Base-by-base conservation (phyloP, 2,329 filamentous ascomycete species). In the Fusarium ramigenum region DNA sequence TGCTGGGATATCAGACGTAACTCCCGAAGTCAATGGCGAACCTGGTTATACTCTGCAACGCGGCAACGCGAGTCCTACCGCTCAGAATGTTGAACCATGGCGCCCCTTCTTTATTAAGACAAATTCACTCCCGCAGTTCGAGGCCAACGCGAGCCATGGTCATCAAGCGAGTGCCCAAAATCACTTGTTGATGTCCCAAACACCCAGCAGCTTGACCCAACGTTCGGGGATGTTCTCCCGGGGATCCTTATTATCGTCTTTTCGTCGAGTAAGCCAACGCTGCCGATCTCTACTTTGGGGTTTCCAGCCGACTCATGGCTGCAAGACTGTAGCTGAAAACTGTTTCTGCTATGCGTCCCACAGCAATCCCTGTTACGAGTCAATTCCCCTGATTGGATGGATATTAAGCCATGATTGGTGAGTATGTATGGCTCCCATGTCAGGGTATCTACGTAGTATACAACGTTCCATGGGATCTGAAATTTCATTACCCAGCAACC, bases 241-340 rank as follows among this genome's bases (percentile, higher is more conserved):
- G 56, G 53, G 60, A 69, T 74, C 63, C 49, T 65, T 57, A 66
- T 70, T 52, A 52, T 40, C 30, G 39, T 32, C 23, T 39, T 32
- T 58, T 60, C 52, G 49, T 52, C 52, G 58, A 44, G 60, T 42
- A 56, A 39, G 50, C 32, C 68, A 50, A 61, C 58, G 60, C 37
- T 42, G 59, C 44, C 66, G 63, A 65, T 74, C 67, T 42, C 42
- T 49, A 40, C 56, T 64, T 46, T 49, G 32, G 28, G 57, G 25
- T 53, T 72, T 61, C 53, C 37, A 46, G 66, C 39, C 52, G 37
- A 32, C 60, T 47, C 46, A 40, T 73, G 28, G 47, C 57, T 72
- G 40, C 52, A 34, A 43, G 47, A 36, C 32, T 50, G 37, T 52
- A 49, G 32, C 46, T 61, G 47, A 49, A 60, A 59, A 47, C 60